Base-by-base conservation (phyloP, 805 yeast genomes). In the Babjeviella inositovora region DNA sequence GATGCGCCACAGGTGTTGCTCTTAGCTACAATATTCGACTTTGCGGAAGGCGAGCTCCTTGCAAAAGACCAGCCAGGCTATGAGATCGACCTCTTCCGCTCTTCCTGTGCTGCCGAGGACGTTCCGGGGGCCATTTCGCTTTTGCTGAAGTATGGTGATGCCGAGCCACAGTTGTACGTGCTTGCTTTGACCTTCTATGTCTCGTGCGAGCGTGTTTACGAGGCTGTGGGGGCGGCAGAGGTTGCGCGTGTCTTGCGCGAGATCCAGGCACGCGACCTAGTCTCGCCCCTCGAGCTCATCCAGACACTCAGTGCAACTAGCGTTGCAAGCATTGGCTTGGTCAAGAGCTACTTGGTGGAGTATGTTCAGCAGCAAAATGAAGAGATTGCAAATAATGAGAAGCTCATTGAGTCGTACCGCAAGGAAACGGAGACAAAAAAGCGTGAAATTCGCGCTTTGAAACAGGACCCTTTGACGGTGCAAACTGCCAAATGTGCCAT, bases 241-340 rank as follows among this genome's bases (percentile, higher is more conserved):
- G 51, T 61, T 22, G 45, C 49, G 24, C 39, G 41, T 10, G 49
- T 85, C 1, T 43, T 87, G 11, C 48, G 61, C 14, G 59, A 55
- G 27, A 62, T 80, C 22, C 60, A 65, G 22, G 41, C 51, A 3
- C 47, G 53, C 9, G 62, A 65, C 22, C 40, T 76, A 9, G 55
- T 80, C 47, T 57, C 92, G 1, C 77, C 92, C 0, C 44, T 81
- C 11, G 95, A 85, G 32, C 51, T 90, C 2, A 55, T 87, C n/a
- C 71, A 74, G 30, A 61, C 71, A 3, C 44, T 84, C 20, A 62
- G 82, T 19, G 43, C 60, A 3, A 69, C 70, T 20, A 68, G 67
- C 8, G 69, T 62, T 14, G 67, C 81, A 0, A 68, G 76, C 0
- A 60, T 80, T 17, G 93, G 92, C 0, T 45, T 79, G 12, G 57